Base-by-base conservation (phyloP, 2,329 filamentous ascomycete genomes). In the Fusarium sp. region DNA sequence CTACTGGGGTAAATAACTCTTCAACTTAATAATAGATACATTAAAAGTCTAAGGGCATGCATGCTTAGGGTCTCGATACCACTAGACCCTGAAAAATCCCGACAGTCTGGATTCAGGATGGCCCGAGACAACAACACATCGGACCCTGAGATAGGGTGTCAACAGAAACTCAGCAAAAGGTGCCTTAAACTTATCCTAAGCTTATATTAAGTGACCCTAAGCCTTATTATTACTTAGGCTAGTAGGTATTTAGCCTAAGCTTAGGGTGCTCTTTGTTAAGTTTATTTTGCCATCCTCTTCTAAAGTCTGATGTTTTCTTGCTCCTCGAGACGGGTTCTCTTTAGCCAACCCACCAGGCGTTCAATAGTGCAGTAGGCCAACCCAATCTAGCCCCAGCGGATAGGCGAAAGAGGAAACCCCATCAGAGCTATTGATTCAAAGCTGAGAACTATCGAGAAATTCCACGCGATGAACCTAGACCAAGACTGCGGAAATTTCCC, bases 391-490 rank as follows among this genome's bases (percentile, higher is more conserved):
- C 6, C 26, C 18, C 26, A 11, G 45, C 45, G 26, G 13, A 30
- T 8, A 30, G 13, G 9, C 26, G 26, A 30, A 28, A 30, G 8
- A 48, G 26, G 45, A 9, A 51, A 62, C 35, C 42, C 48, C 39
- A 50, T 42, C 42, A 20, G 32, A 55, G 18, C 66, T 70, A 70
- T 70, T 54, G 50, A 41, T 38, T n/a, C 9, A 26, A 44, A 63
- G 63, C 68, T 72, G 67, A 72, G 53, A 56, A 56, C 42, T 66
- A 67, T 55, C 18, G 47, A 57, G 18, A 17, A 67, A 54, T 8
- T 24, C n/a, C 18, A 53, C 26, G 6, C 22, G 28, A 60, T 45
- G 22, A 41, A 15, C 35, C 4, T 30, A n/a, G 38, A 8, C 35
- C 28, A 66, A 18, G 54, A 17, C 61, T 3, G 32, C 42, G n/a